Percentiles rank a stretch among this genome's conserved stretches.
phyloP scores from a whole-genome alignment of 129 eudicot genomes.

The Chrysanthemum seticuspe region DNA sequence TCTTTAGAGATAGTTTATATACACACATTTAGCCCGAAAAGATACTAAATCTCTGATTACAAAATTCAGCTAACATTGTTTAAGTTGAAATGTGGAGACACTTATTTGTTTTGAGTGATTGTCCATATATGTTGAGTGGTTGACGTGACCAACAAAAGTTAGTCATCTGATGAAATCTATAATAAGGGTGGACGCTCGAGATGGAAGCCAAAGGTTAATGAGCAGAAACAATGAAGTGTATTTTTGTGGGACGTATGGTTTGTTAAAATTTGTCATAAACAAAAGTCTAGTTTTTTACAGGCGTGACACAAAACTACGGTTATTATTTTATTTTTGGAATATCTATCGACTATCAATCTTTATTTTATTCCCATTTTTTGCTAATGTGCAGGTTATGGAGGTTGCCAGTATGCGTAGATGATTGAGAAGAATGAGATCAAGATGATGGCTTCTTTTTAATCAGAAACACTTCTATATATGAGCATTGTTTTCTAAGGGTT shows the following conservation, averaged over 20 bases:
- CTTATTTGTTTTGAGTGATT: conserved; percentile 2
- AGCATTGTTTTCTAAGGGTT: too few species aligned
- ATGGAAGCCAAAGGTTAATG: too few species aligned
- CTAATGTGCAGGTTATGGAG: conserved; percentile 52
- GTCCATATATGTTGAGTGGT: conserved; percentile 9
- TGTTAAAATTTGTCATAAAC: too few species aligned
- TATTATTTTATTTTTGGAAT: neutral
- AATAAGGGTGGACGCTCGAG: too few species aligned
- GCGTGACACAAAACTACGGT: neutral
- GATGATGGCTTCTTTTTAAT: neutral
- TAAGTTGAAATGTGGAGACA: neutral
- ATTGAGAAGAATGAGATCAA: conserved; percentile 2
- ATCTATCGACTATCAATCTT: neutral
- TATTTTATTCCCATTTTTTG: neutral
- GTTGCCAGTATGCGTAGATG: conserved; percentile 41
- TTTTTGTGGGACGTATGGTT: too few species aligned
- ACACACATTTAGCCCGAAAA: too few species aligned
- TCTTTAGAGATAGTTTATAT: too few species aligned
- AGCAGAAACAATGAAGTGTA: too few species aligned
- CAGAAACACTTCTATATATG: too few species aligned
- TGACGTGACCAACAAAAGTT: neutral
- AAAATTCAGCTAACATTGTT: too few species aligned
- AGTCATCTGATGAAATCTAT: too few species aligned
- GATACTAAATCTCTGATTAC: too few species aligned
- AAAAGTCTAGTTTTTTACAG: neutral